phyloP scores from a whole-genome alignment of 495 filamentous ascomycete species.

The Apiosordaria backusii region DNA sequence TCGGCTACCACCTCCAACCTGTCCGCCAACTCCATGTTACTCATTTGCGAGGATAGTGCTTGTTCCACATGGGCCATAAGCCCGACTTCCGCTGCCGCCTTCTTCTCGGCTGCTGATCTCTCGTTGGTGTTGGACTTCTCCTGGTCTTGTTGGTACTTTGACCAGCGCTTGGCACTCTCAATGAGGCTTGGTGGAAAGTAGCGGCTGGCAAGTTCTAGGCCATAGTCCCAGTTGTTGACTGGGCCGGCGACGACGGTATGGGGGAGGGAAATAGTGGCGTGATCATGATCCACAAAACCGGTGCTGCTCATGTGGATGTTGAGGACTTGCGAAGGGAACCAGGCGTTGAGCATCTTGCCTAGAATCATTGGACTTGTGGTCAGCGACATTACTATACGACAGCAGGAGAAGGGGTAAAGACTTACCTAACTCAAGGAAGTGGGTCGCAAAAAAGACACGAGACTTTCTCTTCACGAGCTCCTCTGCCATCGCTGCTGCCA shows the following conservation, averaged over 20 bases:
- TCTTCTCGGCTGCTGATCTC: neutral
- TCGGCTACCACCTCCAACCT: neutral
- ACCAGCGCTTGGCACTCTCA: neutral
- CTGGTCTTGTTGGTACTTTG: neutral
- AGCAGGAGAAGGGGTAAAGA: neutral
- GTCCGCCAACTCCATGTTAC: neutral
- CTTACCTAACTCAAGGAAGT: constrained; percentile 74
- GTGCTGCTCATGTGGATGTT: neutral
- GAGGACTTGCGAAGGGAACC: neutral
- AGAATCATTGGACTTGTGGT: neutral
- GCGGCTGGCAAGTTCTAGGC: neutral
- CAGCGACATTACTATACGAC: neutral
- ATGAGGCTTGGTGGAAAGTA: neutral
- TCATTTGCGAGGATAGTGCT: neutral
- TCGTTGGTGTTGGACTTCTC: neutral
- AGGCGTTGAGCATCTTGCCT: neutral
- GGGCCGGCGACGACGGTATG: neutral
- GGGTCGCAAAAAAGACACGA: constrained; percentile 87
- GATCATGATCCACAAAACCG: neutral
- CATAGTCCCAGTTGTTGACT: neutral
- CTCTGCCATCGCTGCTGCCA: constrained; percentile 87
- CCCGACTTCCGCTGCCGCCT: neutral
- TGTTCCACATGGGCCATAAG: neutral
- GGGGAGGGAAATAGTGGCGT: neutral
- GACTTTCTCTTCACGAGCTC: constrained; percentile 72